Base-by-base conservation (phyloP, 805 yeast genomes). In the Spencermartinsiella europaea region DNA sequence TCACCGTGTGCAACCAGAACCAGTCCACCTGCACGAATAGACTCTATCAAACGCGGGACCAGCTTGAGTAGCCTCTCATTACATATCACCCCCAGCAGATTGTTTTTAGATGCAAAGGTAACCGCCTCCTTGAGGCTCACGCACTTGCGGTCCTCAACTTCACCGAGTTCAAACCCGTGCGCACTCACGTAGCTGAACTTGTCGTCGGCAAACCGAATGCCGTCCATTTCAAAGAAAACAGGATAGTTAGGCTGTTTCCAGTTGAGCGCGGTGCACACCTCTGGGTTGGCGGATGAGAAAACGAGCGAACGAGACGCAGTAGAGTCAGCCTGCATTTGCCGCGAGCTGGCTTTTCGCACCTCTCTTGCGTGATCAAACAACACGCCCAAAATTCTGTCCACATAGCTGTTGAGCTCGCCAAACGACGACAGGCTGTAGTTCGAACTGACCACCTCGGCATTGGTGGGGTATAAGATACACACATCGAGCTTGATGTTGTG, bases 171-270 rank as follows among this genome's bases (percentile, higher is more conserved):
- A 44, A 60, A 48, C 4, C 57, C 62, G 38, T 59, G 62, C 2
- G 66, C 66, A 25, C 62, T 58, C 20, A 44, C 55, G 50, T 51
- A 53, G 34, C 50, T 51, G 37, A 38, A 21, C 16, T 38, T 37
- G 22, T 46, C 50, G 15, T 43, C 46, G 34, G 33, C 17, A 17
- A 46, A 40, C 40, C 46, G 20, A n/a, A 52, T 31, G 19, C 53
- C 62, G 56, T 80, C 81, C 76, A 90, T 78, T 46, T 82, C 79
- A 67, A 86, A 85, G 54, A 93, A 81, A 0, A 93, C 98, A 0
- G 99, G 97, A 67, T 84, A 93, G 63, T 91, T 91, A 12, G 99
- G 98, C 67, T 93, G 99, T 66, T 93, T 93, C 99, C 99, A 93
- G 66, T 93, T 93, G 56, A 93, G 68, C 39, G 88, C 85, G 8